Percentiles rank a stretch among this genome's conserved stretches.
Evolutionary conservation across 2,329 filamentous ascomycete species (phyloP).

Genomic region (Colletotrichum lentis): DNA sequence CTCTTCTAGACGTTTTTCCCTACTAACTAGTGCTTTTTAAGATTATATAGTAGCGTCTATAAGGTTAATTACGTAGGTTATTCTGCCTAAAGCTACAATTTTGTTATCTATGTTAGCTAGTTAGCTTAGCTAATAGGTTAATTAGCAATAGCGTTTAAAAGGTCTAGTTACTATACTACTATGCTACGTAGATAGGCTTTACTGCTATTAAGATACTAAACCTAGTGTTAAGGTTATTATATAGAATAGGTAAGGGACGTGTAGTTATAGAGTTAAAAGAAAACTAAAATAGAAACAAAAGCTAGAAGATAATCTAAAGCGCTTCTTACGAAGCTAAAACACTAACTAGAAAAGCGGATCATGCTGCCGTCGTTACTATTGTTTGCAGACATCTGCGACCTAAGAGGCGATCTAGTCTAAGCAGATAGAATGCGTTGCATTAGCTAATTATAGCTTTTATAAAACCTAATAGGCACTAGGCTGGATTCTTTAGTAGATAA

Average conservation of each 20-base stretch:
- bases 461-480: background rate
- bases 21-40: conserved; percentile 8
- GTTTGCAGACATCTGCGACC: background rate
- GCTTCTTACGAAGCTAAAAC: too few species aligned
- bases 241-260: background rate
- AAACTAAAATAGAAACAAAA: background rate
- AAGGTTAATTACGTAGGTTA: conserved; percentile 8
- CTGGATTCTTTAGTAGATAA: background rate
- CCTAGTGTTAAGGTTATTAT: background rate
- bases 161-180: background rate
- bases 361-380: too few species aligned
- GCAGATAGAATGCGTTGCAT: background rate
- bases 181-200: background rate
- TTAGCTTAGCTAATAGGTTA: background rate
- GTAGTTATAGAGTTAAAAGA: background rate
- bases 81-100: conserved; percentile 1
- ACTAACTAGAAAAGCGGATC: too few species aligned
- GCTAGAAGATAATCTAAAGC: background rate
- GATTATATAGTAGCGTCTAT: conserved; percentile 3
- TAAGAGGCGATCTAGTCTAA: background rate
- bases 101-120: conserved; percentile 9
- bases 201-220: background rate
- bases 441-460: background rate
- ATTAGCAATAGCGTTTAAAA: conserved; percentile 7
- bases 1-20: conserved; percentile 57